These are phyloP conservation scores for Sporothrix sp. DNA, from an alignment of 2,329 filamentous ascomycete genomes.

Conservation along the genomic window DNA sequence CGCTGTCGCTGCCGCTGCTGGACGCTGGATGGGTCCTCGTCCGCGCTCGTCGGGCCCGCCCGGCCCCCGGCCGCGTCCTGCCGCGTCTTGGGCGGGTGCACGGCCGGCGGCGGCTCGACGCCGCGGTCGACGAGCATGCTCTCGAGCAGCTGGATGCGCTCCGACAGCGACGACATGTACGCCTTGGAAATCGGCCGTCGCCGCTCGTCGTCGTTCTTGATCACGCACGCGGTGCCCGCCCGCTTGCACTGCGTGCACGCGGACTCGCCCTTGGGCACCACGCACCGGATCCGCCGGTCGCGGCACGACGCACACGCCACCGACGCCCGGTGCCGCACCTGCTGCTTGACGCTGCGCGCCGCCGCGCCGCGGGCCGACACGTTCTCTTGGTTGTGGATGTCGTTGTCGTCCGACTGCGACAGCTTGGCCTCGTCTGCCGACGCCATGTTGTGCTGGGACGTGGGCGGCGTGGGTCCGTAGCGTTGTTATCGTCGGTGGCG, in stretches of 20 bases:
- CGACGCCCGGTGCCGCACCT: constrained; percentile 39
- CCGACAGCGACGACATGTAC: constrained; percentile 48
- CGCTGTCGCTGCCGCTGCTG: not conserved
- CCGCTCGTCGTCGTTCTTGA: constrained; percentile 49
- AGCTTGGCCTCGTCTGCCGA: constrained; percentile 10
- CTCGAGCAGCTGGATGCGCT: constrained; percentile 43
- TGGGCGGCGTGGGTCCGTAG: not conserved
- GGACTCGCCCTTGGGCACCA: constrained; percentile 41
- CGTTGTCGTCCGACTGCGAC: constrained; percentile 18
- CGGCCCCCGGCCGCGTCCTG: constrained; percentile 23
- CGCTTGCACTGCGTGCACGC: constrained; percentile 44
- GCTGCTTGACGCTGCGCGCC: constrained; percentile 19
- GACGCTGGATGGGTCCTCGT: not conserved
- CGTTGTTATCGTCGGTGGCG: not conserved
- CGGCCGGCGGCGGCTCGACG: constrained; percentile 38
- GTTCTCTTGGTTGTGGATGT: constrained; percentile 27
- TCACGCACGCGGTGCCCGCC: constrained; percentile 41
- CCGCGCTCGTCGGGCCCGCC: not conserved
- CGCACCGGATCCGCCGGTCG: constrained; percentile 38
- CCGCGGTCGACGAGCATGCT: constrained; percentile 41
- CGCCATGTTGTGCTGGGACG: constrained; percentile 3
- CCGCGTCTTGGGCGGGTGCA: constrained; percentile 43
- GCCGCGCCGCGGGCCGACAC: constrained; percentile 24
- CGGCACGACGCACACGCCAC: constrained; percentile 47
- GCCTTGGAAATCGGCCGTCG: constrained; percentile 48